Conservation (phyloP, 192 early-diverging fungal species). For the Backusella parvicylindrica region DNA sequence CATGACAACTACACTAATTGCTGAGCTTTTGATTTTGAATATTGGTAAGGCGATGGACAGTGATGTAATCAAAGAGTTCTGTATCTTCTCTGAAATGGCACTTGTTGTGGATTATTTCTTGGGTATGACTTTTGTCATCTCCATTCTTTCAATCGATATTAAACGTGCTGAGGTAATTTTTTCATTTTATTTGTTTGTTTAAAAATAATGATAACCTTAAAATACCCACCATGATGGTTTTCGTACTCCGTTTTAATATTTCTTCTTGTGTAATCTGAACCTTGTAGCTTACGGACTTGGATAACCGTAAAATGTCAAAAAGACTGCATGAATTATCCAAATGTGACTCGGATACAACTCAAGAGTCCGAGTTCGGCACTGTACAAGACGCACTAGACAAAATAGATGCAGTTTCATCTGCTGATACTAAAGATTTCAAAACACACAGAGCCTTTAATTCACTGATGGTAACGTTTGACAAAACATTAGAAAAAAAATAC, state of each 20-base stretch:
- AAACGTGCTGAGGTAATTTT: slow-evolving; percentile 64
- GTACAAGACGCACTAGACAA: slow-evolving; percentile 12
- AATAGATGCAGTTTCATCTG: slow-evolving; percentile 2
- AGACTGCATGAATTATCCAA: slow-evolving; percentile 17
- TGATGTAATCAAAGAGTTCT: slow-evolving; percentile 71
- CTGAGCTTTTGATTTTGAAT: slow-evolving; percentile 54
- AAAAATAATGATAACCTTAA: too few species aligned
- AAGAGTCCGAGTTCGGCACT: slow-evolving; percentile 14
- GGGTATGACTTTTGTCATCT: slow-evolving; percentile 77
- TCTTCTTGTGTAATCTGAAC: neutral
- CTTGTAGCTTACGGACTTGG: slow-evolving; percentile 28
- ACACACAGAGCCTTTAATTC: slow-evolving; percentile 27
- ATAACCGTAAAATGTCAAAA: slow-evolving; percentile 24
- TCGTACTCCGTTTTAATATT: neutral
- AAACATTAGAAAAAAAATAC: neutral
- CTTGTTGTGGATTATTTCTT: slow-evolving; percentile 76
- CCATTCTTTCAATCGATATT: slow-evolving; percentile 81
- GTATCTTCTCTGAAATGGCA: slow-evolving; percentile 60
- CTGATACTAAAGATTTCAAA: slow-evolving; percentile 30
- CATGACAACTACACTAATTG: slow-evolving; percentile 54
- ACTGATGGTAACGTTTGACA: slow-evolving; percentile 18
- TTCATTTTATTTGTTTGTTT: too few species aligned
- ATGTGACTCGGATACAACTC: neutral
- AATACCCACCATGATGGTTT: neutral
- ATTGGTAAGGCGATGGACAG: slow-evolving; percentile 56